Conservation (phyloP, 2,329 filamentous ascomycete genomes). For the Diaporthe australafricana region DNA sequence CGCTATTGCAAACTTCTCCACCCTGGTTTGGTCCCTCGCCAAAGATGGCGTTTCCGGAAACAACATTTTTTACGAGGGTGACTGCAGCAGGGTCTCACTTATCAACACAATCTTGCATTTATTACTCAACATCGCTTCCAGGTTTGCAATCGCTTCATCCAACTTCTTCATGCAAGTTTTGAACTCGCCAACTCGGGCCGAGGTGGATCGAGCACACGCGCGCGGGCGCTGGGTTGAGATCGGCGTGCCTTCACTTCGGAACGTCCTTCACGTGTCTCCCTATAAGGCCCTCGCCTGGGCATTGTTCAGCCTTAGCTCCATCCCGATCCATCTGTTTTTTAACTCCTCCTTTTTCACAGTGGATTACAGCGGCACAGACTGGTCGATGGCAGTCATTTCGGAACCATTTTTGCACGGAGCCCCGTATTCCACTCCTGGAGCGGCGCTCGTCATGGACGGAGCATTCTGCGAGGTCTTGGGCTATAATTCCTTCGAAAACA, state of each 20-base stretch:
- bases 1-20: neutral
- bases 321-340: constrained; percentile 45
- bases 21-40: neutral
- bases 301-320: constrained; percentile 40
- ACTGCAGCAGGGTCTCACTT: constrained; percentile 32
- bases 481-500: too few species aligned
- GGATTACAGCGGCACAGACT: constrained; percentile 29
- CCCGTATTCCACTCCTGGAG: constrained; percentile 22
- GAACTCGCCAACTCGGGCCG: constrained; percentile 59
- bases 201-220: constrained; percentile 62
- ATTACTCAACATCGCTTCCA: constrained; percentile 59
- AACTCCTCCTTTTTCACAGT: constrained; percentile 37
- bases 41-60: neutral
- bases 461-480: neutral
- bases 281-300: constrained; percentile 40
- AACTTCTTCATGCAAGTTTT: constrained; percentile 66
- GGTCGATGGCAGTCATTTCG: constrained; percentile 36
- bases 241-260: constrained; percentile 55
- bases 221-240: constrained; percentile 54
- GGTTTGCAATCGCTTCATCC: constrained; percentile 56
- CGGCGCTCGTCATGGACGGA: neutral
- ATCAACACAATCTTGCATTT: constrained; percentile 52
- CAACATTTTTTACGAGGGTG: constrained; percentile 33
- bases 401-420: constrained; percentile 30
- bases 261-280: constrained; percentile 43